Conservation (phyloP, 306 rosid genomes). For the Fagus sylvatica region DNA sequence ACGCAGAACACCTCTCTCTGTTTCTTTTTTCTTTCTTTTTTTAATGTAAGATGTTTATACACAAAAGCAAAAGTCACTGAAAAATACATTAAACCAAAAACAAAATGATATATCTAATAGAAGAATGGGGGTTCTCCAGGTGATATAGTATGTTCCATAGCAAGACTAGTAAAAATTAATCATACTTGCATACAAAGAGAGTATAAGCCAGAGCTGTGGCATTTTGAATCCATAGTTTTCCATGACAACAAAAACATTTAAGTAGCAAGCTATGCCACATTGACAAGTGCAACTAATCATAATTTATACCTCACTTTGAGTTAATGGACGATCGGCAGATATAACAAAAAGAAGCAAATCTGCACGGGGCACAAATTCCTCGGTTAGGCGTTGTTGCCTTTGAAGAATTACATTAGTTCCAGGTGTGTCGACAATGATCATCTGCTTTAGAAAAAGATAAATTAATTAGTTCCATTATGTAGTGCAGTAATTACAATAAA, state of each 20-base stretch:
- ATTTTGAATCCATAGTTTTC: neutral
- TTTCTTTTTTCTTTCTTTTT: too few species aligned
- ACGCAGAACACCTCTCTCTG: constrained; percentile 6
- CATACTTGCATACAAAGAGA: neutral
- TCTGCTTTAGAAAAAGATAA: constrained; percentile 49
- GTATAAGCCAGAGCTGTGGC: neutral
- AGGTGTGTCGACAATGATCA: constrained; percentile 92
- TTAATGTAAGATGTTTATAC: neutral
- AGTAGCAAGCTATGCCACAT: constrained; percentile 4
- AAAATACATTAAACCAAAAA: neutral
- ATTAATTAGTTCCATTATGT: neutral
- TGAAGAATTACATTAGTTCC: constrained; percentile 99
- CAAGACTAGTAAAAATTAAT: neutral
- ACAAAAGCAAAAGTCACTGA: neutral
- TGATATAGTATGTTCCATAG: neutral
- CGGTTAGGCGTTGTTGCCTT: constrained; percentile 93
- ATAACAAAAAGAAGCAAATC: constrained; percentile 93
- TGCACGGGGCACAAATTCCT: constrained; percentile 98
- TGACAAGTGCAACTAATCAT: constrained; percentile 2
- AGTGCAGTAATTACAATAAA: constrained; percentile 6
- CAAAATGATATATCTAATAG: neutral
- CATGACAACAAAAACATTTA: neutral
- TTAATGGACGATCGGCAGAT: constrained; percentile 95
- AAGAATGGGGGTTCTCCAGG: neutral
- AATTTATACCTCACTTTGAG: constrained; percentile 88